A percentile compares a stretch with the other conserved stretches of the same genome.
These are phyloP conservation scores for Microbotryum silenes-acaulis DNA, from an alignment of 1,284 basidiomycete genomes.

Conservation along the genomic window DNA sequence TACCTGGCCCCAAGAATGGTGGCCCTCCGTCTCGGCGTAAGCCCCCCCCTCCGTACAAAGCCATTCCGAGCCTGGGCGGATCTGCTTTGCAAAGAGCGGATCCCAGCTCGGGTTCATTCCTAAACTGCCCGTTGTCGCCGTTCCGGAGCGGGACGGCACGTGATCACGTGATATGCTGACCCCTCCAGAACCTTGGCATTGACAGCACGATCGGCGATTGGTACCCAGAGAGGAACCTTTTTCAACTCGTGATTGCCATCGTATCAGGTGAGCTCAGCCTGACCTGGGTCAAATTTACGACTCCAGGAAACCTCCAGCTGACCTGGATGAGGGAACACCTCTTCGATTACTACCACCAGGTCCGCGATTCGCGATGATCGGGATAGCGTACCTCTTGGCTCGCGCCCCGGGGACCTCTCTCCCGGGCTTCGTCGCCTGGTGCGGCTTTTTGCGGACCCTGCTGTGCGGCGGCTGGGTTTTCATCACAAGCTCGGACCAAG, in stretches of 20 bases:
- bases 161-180: slow-evolving; percentile 8
- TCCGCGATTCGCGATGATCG: slow-evolving; percentile 70
- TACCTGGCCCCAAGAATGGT: slow-evolving; percentile 83
- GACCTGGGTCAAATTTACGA: no score
- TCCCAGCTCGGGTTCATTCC: no score
- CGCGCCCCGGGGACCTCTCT: background rate
- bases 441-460: slow-evolving; percentile 67
- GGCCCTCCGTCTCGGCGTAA: slow-evolving; percentile 84
- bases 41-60: slow-evolving; percentile 35
- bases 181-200: slow-evolving; percentile 1
- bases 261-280: slow-evolving; percentile 31
- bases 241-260: slow-evolving; percentile 83
- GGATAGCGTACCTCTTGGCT: slow-evolving; percentile 51
- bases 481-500: slow-evolving; percentile 65
- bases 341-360: slow-evolving; percentile 51
- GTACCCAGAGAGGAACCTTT: slow-evolving; percentile 79
- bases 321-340: no score
- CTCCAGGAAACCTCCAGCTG: background rate
- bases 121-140: no score
- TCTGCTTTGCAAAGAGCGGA: no score
- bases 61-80: no score
- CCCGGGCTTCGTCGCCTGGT: slow-evolving; percentile 49
- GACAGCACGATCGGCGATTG: slow-evolving; percentile 72
- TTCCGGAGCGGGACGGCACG: background rate
- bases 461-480: slow-evolving; percentile 89